Evolutionary conservation across 2,329 filamentous ascomycete genomes (phyloP), one percentile per base, ranked within the genome.

Genomic region (Ophiosphaerella narmari): DNA sequence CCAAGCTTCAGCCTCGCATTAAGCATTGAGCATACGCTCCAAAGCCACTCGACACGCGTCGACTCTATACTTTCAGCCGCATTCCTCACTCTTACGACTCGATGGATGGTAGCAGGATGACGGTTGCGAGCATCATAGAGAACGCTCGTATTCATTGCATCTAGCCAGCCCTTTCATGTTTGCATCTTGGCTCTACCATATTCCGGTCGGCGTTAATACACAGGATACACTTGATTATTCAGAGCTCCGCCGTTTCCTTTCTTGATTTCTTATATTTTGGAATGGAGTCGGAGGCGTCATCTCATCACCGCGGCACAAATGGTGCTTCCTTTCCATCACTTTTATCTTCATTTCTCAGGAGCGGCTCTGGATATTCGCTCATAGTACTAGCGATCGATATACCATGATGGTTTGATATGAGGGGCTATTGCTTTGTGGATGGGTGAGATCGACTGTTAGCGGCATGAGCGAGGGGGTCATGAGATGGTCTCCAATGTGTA

Each of bases 151-250:
- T 52, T 44, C 42, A 48, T 56, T 56, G 50, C 59, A 59, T 55
- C 52, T 52, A 57, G 42, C 62, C 55, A 57, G 52, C 53, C 55
- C 46, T 50, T 68, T 65, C 62, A 67, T 67, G 67, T 66, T 62
- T 67, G 66, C 69, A 71, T 68, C 62, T 71, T 63, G 68, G 66
- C 57, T 59, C 53, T 62, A 56, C 54, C 57, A 62, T 61, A 43
- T 59, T 55, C 55, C 60, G 58, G 56, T 52, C 62, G 68, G 69
- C 68, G 69, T 72, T 70, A 66, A 66, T 68, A 62, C 68, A 67
- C 64, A 58, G 60, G 55, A 59, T 64, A 50, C 65, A 60, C 48
- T 68, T 66, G 61, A 60, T 59, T 68, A 61, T 50, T 43, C 12
- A 39, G 42, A 48, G 53, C 47, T 54, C 52, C 57, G 48, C 54